A percentile compares a stretch with the other conserved stretches of the same genome.
Evolutionary conservation across 208 protist genomes (phyloP).

Genomic region (Acanthamoeba royreba): DNA sequence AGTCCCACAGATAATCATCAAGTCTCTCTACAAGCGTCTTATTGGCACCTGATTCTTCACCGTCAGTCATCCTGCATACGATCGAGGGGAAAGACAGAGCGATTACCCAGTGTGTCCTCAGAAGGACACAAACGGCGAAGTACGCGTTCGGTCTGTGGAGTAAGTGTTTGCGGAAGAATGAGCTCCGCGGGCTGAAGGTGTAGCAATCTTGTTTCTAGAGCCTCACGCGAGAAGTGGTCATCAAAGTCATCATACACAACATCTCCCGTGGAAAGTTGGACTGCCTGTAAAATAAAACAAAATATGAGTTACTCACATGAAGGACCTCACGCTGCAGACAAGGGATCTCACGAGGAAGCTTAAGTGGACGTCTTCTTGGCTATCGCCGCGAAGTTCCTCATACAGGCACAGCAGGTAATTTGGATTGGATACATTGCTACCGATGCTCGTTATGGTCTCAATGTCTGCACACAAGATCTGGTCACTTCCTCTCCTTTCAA

Average conservation of each 20-base stretch:
- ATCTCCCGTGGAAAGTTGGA: conserved; percentile 68
- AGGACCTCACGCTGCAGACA: not conserved
- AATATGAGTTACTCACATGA: not conserved
- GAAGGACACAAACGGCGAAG: not conserved
- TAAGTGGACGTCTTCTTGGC: not conserved
- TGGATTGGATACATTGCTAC: not conserved
- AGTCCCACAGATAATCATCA: conserved; percentile 7
- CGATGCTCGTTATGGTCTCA: not conserved
- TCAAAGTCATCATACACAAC: conserved; percentile 76
- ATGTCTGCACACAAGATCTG: too few species aligned
- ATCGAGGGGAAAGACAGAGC: not conserved
- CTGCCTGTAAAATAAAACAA: not conserved
- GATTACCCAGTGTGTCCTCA: not conserved
- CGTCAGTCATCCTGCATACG: not conserved
- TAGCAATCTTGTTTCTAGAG: conserved; percentile 71
- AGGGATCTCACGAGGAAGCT: not conserved
- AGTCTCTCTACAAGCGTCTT: not conserved
- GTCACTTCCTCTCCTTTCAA: not conserved
- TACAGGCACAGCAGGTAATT: conserved; percentile 44
- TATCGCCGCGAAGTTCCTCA: not conserved
- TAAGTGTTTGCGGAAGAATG: conserved; percentile 1
- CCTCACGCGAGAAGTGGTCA: conserved; percentile 59
- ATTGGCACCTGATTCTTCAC: not conserved
- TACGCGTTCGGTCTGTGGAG: not conserved
- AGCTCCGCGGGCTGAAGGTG: conserved; percentile 63